Percentiles rank a stretch among this genome's conserved stretches.
Evolutionary conservation across 257 asterid species (phyloP).

Genomic region (Nemophila menziesii): DNA sequence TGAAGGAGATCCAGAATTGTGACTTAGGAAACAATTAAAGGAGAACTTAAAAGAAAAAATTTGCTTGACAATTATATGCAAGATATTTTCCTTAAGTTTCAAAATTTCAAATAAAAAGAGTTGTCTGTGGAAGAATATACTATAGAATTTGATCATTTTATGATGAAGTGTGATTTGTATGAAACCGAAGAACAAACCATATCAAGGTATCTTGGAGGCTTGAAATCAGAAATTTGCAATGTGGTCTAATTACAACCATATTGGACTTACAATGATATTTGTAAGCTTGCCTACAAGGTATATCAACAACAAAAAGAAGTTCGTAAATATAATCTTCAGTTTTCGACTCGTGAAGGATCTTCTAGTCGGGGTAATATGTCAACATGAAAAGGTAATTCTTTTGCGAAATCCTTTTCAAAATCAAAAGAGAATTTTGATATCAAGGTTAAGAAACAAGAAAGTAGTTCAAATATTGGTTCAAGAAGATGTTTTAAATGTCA

Average conservation of each 20-base stretch:
- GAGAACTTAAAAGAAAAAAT: background rate
- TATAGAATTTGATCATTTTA: background rate
- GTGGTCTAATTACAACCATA: conserved; percentile 5
- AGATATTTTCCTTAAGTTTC: conserved; percentile 7
- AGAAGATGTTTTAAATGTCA: background rate
- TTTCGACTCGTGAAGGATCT: background rate
- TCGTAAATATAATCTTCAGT: background rate
- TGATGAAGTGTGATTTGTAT: background rate
- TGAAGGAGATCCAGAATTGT: background rate
- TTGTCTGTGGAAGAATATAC: background rate
- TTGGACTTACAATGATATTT: conserved; percentile 8
- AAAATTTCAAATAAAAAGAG: conserved; percentile 1
- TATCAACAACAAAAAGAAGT: conserved; percentile 1
- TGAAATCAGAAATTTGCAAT: background rate
- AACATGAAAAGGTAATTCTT: background rate
- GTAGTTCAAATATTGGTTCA: background rate
- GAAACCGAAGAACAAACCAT: conserved; percentile 6
- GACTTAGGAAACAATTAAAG: conserved; percentile 2
- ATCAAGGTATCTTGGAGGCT: conserved; percentile 1
- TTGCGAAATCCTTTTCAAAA: background rate
- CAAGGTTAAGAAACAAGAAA: background rate
- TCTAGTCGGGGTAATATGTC: background rate
- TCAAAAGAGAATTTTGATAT: background rate
- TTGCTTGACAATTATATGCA: background rate
- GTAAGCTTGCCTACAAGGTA: conserved; percentile 5